Conservation (phyloP, 2,329 filamentous ascomycete genomes). For the Cadophora luteo-olivacea region DNA sequence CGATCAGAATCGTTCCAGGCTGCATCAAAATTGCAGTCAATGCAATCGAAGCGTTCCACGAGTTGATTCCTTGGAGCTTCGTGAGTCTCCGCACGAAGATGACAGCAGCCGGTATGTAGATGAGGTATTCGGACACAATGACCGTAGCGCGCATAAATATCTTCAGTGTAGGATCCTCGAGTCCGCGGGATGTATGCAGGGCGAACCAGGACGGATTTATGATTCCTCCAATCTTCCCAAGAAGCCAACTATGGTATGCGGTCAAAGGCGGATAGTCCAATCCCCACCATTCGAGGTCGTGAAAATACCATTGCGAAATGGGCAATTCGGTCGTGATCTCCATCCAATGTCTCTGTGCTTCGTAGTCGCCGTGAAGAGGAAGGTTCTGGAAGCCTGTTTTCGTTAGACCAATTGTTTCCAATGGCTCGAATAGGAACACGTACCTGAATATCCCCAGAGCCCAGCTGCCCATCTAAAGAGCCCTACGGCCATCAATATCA, state of each 20-base stretch:
- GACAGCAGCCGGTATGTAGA: constrained; percentile 84
- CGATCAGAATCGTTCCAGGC: constrained; percentile 86
- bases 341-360: constrained; percentile 99
- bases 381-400: constrained; percentile 74
- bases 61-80: constrained; percentile 75
- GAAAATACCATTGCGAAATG: constrained; percentile 95
- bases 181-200: constrained; percentile 80
- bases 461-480: constrained; percentile 93
- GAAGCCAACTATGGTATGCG: constrained; percentile 97
- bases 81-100: constrained; percentile 86
- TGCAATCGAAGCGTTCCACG: constrained; percentile 84
- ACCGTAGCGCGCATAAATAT: constrained; percentile 96
- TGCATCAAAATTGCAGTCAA: constrained; percentile 92
- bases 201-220: constrained; percentile 89
- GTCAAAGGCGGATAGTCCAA: constrained; percentile 97
- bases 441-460: constrained; percentile 94
- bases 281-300: constrained; percentile 97
- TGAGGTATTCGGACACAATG: constrained; percentile 86
- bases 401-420: constrained; percentile 25
- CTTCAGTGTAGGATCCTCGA: constrained; percentile 81
- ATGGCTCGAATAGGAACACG: constrained; percentile 21
- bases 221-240: constrained; percentile 81
- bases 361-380: constrained; percentile 96
- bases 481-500: constrained; percentile 88
- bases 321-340: constrained; percentile 90